Base-by-base conservation (phyloP, 768 basidiomycete species). In the Tricholoma sp. region DNA sequence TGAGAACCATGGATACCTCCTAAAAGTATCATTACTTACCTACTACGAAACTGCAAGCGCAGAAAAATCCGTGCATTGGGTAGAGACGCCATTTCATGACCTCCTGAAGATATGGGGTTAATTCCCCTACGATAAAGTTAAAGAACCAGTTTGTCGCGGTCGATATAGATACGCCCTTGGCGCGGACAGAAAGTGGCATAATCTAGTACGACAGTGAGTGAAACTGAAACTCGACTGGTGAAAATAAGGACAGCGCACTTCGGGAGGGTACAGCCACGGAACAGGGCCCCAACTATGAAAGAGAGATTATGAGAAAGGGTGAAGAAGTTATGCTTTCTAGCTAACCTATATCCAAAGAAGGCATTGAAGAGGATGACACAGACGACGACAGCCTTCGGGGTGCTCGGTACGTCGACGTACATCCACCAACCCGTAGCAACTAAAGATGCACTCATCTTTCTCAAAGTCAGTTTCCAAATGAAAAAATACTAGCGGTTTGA, bases 11-110 rank as follows among this genome's bases (percentile, higher is more conserved):
- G 8, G n/a, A 48, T 36, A 8, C 29, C 6, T 50, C 20, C 11
- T 59, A 15, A 52, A 59, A 37, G 20, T 56, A 58, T 18, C 50
- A 11, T 50, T 36, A 70, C 75, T 63, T 66, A 85, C 84, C 89
- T 44, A 94, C 74, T 48, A 96, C 74, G 67, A 95, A 91, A 65
- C 91, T 91, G 65, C 89, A 86, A 8, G 82, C 82, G 67, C 93
- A 94, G 71, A 93, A 94, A 73, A 93, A 93, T 20, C 88, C 92
- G 63, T 96, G 94, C 93, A 98, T 95, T 0, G 92, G 91, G 73
- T 98, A 97, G 54, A 98, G 69, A 48, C 90, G 80, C 94, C 95
- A 98, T 41, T 80, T 80, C 62, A 98, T 96, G 18, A 81, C 70
- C 57, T 94, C 92, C 71, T 96, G 93, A 37, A 97, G 74, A 53